Percentiles rank a stretch among this genome's conserved stretches.
phyloP scores from a whole-genome alignment of 768 basidiomycete species.

The Mycena albidolilacea region DNA sequence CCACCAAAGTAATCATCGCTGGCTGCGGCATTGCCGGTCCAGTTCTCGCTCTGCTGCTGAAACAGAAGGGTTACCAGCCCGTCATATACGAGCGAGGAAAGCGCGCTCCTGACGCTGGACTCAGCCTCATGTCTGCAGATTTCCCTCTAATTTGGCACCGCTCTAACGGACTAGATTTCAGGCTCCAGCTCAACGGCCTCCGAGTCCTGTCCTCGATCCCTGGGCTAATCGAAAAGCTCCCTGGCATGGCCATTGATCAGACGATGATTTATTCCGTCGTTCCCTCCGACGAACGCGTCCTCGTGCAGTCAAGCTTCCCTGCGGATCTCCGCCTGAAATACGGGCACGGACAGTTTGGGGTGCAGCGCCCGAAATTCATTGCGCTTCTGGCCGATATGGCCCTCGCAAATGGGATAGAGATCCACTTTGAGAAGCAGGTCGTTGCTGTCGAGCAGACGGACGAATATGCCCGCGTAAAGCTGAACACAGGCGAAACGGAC shows the following conservation, averaged over 20 bases:
- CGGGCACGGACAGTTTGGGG: conserved; percentile 49
- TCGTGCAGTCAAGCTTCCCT: conserved; percentile 46
- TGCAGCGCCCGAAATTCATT: conserved; percentile 50
- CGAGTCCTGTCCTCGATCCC: conserved; percentile 47
- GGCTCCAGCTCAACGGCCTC: conserved; percentile 48
- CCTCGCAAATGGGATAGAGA: conserved; percentile 48
- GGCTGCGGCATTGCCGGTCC: conserved; percentile 59
- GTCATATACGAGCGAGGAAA: conserved; percentile 52
- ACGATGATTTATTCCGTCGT: conserved; percentile 40
- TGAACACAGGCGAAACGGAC: conserved; percentile 53
- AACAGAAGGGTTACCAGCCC: conserved; percentile 54
- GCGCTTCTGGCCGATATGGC: conserved; percentile 49
- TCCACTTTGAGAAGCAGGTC: conserved; percentile 53
- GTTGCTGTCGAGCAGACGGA: conserved; percentile 48
- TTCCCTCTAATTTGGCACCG: background rate
- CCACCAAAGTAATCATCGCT: conserved; percentile 54
- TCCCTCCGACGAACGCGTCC: conserved; percentile 44
- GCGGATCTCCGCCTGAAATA: conserved; percentile 37
- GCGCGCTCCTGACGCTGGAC: conserved; percentile 43
- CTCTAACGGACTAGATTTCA: conserved; percentile 15
- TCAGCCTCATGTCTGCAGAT: conserved; percentile 50
- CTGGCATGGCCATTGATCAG: conserved; percentile 39
- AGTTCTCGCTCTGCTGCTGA: conserved; percentile 55
- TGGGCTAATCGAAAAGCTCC: conserved; percentile 44
- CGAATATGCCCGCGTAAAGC: conserved; percentile 49